Evolutionary conservation across 441 rosid species (phyloP).

Genomic region (Corymbia citriodora): DNA sequence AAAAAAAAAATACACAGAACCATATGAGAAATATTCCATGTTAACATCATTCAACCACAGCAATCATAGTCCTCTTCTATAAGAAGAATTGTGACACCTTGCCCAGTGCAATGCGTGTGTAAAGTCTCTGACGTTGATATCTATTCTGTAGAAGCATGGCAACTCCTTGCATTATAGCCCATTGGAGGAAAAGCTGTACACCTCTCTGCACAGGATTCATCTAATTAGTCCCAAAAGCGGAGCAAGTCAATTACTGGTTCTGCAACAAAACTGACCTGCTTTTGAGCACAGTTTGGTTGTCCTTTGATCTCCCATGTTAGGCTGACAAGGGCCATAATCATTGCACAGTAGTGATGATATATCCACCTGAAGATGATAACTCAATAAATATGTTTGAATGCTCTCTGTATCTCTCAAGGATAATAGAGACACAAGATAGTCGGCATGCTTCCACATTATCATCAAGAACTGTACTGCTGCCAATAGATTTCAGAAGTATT

Average conservation of each 20-base stretch:
- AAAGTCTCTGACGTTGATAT: conserved; percentile 96
- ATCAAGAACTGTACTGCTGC: background rate
- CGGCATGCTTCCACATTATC: background rate
- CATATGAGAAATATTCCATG: background rate
- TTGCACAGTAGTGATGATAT: conserved; percentile 94
- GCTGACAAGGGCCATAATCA: conserved; percentile 95
- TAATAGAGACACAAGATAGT: background rate
- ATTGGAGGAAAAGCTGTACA: conserved; percentile 88
- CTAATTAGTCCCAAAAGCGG: conserved; percentile 1
- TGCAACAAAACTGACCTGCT: conserved; percentile 55
- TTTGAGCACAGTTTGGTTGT: conserved; percentile 88
- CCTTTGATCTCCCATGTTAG: conserved; percentile 99
- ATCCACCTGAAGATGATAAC: conserved; percentile 72
- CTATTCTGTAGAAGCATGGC: conserved; percentile 97
- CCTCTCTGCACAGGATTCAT: conserved; percentile 64
- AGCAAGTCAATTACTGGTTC: conserved; percentile 1
- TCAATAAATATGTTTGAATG: background rate
- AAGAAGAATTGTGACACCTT: conserved; percentile 42
- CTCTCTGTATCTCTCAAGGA: background rate
- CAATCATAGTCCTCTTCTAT: background rate
- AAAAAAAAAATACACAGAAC: background rate
- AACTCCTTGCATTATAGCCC: conserved; percentile 99
- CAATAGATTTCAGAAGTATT: background rate
- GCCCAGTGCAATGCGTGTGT: conserved; percentile 97
- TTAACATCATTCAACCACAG: background rate